Evolutionary conservation across 331 rosid genomes (phyloP).

Genomic region (Pyrus hybrid): DNA sequence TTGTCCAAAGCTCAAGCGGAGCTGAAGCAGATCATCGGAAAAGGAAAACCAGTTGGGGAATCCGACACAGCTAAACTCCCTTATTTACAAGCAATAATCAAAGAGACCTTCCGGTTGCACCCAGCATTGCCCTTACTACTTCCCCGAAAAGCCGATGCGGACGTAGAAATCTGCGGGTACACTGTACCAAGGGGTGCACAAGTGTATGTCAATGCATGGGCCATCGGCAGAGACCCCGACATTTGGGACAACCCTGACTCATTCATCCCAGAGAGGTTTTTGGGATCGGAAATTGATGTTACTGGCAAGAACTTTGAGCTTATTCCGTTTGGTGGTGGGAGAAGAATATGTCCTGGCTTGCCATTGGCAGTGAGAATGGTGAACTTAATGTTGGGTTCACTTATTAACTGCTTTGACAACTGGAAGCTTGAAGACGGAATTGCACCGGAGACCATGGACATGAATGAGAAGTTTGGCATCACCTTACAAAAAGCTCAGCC

Average conservation of each 20-base stretch:
- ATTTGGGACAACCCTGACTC: background rate
- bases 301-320: background rate
- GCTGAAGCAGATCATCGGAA: no score
- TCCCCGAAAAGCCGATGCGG: conserved; percentile 1
- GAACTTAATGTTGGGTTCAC: background rate
- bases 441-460: background rate
- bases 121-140: conserved; percentile 9
- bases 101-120: background rate
- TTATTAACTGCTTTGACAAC: conserved; percentile 1
- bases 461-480: conserved; percentile 5
- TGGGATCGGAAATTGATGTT: background rate
- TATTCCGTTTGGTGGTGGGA: conserved; percentile 6
- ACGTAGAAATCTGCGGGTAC: conserved; percentile 8
- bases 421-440: conserved; percentile 15
- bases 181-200: conserved; percentile 8
- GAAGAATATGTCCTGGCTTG: conserved; percentile 14
- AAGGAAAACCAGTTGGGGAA: no score
- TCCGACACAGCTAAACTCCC: no score
- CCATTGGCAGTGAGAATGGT: background rate
- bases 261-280: background rate
- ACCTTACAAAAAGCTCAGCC: conserved; percentile 12
- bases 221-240: conserved; percentile 8
- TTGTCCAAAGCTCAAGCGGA: no score
- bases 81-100: no score
- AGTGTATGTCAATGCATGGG: conserved; percentile 18